Base-by-base conservation (phyloP, 495 filamentous ascomycete species). In the Ascobolus immersus region DNA sequence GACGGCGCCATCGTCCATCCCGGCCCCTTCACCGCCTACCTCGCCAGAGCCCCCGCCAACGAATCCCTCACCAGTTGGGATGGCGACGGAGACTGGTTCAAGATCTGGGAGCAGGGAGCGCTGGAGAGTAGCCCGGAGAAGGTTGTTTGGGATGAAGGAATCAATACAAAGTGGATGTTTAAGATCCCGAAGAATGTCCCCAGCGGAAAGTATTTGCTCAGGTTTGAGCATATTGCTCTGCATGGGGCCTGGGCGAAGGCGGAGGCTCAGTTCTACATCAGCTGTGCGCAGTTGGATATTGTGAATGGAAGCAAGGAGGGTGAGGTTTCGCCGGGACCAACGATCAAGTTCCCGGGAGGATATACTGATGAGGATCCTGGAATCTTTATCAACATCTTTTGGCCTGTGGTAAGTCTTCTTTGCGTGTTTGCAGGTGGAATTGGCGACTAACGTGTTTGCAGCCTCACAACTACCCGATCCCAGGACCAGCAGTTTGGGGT, bases 181-280 rank as follows among this genome's bases (percentile, higher is more conserved):
- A 55, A 52, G 24, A 57, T 68, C 38, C 63, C 64, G 2, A 45
- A 35, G 25, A 49, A 47, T 33, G 52, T 56, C 6, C 56, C 59
- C 11, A 48, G 48, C 4, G 65, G 65, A 29, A 58, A 67, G 40
- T 69, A 68, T 42, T 57, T 69, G 25, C 47, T 67, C 34, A 55
- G 64, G 7, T 52, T 57, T 22, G 63, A 69, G 42, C 62, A 65
- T 36, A 61, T 67, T 34, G 64, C 55, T n/a, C 48, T 65, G 36
- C 61, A 65, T 42, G 52, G 12, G n/a, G 28, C 0, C 28, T 12
- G 4, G 12, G 18, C 10, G 12, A 7, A n/a, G 12, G 18, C 14
- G 10, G 28, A 17, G 4, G 28, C 28, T 4, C 28, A 49, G 36
- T 43, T 47, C n/a, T 50, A 51, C 22, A 29, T 49, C 14, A 32